phyloP scores from a whole-genome alignment of 306 rosid genomes.

The Vigna unguiculata region DNA sequence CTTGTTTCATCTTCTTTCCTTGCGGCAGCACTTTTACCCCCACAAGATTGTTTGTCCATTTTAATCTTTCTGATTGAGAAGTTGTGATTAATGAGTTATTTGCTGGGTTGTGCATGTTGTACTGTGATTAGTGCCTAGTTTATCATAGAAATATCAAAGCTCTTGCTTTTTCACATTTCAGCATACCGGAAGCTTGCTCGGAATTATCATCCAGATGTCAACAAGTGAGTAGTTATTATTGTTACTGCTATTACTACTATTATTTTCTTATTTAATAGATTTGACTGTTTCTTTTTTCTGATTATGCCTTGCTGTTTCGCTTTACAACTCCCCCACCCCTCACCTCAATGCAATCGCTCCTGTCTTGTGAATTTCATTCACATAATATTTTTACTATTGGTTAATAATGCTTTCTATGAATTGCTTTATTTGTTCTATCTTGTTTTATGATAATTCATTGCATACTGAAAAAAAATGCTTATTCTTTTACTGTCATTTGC shows the following conservation, averaged over 20 bases:
- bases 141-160: constrained; percentile 22
- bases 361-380: constrained; percentile 12
- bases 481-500: neutral
- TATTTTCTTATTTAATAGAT: neutral
- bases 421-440: neutral
- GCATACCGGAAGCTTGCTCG: constrained; percentile 97
- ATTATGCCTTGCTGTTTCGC: neutral
- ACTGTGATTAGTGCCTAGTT: neutral
- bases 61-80: neutral
- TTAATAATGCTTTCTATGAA: constrained; percentile 8
- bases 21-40: neutral
- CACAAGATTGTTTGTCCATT: too few relatives aligned
- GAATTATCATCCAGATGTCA: constrained; percentile 92
- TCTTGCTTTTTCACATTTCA: constrained; percentile 51
- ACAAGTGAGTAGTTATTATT: constrained; percentile 77
- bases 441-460: neutral
- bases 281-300: constrained; percentile 15
- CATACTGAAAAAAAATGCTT: neutral
- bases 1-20: neutral
- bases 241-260: neutral
- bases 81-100: neutral
- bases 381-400: neutral
- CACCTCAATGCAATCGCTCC: neutral
- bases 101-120: neutral
- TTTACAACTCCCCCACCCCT: too few relatives aligned